phyloP scores from a whole-genome alignment of 768 basidiomycete species.

The Pholiota conissans region DNA sequence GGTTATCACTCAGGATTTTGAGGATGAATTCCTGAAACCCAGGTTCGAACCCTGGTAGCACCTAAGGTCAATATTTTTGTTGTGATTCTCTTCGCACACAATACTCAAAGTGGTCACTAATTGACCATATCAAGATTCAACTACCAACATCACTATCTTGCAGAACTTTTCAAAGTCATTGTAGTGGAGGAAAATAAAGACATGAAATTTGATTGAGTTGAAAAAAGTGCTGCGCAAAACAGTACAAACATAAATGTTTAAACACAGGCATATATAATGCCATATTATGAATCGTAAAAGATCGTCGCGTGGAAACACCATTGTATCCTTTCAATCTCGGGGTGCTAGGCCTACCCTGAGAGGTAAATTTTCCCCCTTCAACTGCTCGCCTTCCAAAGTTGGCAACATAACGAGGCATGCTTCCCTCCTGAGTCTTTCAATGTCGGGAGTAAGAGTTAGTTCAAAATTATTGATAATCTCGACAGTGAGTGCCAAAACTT shows the following conservation, averaged over 20 bases:
- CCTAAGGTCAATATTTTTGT: slow-evolving; percentile 20
- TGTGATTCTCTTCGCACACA: too few relatives aligned
- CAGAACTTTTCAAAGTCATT: too few relatives aligned
- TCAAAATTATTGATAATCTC: slow-evolving; percentile 44
- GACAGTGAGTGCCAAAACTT: slow-evolving; percentile 5
- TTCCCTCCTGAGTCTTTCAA: slow-evolving; percentile 40
- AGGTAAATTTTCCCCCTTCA: slow-evolving; percentile 45
- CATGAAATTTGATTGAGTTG: too few relatives aligned
- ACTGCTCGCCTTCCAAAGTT: slow-evolving; percentile 43
- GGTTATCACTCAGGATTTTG: slow-evolving; percentile 37
- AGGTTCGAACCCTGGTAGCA: slow-evolving; percentile 35
- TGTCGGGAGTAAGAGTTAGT: slow-evolving; percentile 42
- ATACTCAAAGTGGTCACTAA: too few relatives aligned
- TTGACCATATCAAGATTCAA: too few relatives aligned
- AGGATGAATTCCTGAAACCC: slow-evolving; percentile 29
- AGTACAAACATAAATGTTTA: too few relatives aligned
- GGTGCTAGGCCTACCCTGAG: slow-evolving; percentile 36
- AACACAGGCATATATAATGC: too few relatives aligned
- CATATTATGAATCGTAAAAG: too few relatives aligned
- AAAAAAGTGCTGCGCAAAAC: too few relatives aligned
- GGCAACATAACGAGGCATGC: slow-evolving; percentile 50
- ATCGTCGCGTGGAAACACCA: too few relatives aligned
- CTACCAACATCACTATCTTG: too few relatives aligned
- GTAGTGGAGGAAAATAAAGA: too few relatives aligned
- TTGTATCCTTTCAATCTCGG: slow-evolving; percentile 24